phyloP scores from a whole-genome alignment of 805 yeast genomes.

The Nakazawaea wyomingensis region DNA sequence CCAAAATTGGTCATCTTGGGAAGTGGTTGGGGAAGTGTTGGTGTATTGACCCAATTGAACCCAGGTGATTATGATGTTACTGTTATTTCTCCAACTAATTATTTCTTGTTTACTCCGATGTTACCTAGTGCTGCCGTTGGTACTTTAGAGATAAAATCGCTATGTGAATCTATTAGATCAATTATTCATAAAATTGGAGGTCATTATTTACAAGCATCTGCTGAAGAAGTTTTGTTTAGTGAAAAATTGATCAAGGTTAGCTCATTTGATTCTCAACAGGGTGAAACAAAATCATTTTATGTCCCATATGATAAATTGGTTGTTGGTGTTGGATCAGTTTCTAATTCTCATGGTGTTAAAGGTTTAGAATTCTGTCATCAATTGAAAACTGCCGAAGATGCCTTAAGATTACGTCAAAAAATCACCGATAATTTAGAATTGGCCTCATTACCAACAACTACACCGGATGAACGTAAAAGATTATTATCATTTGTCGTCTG shows the following conservation, averaged over 20 bases:
- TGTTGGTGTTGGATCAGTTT: constrained; percentile 62
- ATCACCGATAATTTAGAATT: constrained; percentile 52
- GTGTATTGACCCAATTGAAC: constrained; percentile 45
- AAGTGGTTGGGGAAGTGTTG: constrained; percentile 70
- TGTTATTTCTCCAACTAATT: constrained; percentile 63
- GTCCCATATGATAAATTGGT: constrained; percentile 70
- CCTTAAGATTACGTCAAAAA: constrained; percentile 47
- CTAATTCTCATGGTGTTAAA: constrained; percentile 66
- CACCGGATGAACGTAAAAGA: constrained; percentile 57
- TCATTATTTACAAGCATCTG: constrained; percentile 58
- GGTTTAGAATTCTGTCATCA: constrained; percentile 61
- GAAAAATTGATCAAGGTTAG: constrained; percentile 55
- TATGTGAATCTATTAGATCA: constrained; percentile 59
- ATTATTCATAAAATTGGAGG: constrained; percentile 49
- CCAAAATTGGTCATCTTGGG: constrained; percentile 61
- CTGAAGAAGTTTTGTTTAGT: constrained; percentile 51
- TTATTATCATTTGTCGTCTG: constrained; percentile 60
- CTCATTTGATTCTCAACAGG: constrained; percentile 35
- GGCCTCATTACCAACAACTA: constrained; percentile 61
- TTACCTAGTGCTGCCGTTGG: constrained; percentile 70
- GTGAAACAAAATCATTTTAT: constrained; percentile 40
- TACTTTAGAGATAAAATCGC: constrained; percentile 57
- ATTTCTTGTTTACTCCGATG: constrained; percentile 65
- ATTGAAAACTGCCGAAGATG: constrained; percentile 64
- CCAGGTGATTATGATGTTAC: constrained; percentile 59